Conservation (phyloP, 2,329 filamentous ascomycete species). For the Emergomyces orientalis region DNA sequence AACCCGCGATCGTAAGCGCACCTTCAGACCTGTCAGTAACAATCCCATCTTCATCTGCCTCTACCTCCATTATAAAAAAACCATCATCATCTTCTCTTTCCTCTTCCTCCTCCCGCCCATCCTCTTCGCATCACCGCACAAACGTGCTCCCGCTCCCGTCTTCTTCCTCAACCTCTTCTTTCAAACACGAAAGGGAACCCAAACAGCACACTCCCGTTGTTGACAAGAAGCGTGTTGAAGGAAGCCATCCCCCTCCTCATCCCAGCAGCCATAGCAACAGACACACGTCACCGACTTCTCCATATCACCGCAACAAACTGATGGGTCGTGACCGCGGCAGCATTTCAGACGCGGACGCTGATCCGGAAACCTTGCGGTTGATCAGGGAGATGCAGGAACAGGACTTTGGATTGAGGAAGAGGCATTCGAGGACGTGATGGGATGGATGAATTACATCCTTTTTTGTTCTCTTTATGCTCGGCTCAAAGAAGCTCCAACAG, state of each 20-base stretch:
- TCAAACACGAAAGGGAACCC: conserved; percentile 17
- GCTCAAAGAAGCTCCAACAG: not conserved
- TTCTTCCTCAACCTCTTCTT: conserved; percentile 17
- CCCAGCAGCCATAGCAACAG: conserved; percentile 39
- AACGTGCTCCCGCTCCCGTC: conserved; percentile 5
- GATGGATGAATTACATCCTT: not conserved
- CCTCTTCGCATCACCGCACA: conserved; percentile 11
- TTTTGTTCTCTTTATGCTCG: not conserved
- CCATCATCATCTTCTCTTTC: conserved; percentile 3
- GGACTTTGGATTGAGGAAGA: conserved; percentile 37
- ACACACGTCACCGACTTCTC: conserved; percentile 11
- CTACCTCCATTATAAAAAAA: conserved; percentile 8
- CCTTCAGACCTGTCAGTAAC: conserved; percentile 7
- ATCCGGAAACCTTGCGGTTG: conserved; percentile 36
- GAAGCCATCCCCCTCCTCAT: conserved; percentile 34
- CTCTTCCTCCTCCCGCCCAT: conserved; percentile 5
- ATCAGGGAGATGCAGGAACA: conserved; percentile 39
- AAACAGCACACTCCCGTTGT: conserved; percentile 20
- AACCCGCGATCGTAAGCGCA: not conserved
- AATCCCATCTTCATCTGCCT: conserved; percentile 5
- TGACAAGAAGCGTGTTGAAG: conserved; percentile 39
- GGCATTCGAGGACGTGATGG: conserved; percentile 16
- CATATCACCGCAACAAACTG: conserved; percentile 21
- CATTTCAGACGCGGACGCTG: conserved; percentile 26
- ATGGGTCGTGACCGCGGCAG: conserved; percentile 18